Evolutionary conservation across 2,329 filamentous ascomycete genomes (phyloP), one percentile per base, ranked within the genome.

Genomic region (Hymenoscyphus fructigenus): DNA sequence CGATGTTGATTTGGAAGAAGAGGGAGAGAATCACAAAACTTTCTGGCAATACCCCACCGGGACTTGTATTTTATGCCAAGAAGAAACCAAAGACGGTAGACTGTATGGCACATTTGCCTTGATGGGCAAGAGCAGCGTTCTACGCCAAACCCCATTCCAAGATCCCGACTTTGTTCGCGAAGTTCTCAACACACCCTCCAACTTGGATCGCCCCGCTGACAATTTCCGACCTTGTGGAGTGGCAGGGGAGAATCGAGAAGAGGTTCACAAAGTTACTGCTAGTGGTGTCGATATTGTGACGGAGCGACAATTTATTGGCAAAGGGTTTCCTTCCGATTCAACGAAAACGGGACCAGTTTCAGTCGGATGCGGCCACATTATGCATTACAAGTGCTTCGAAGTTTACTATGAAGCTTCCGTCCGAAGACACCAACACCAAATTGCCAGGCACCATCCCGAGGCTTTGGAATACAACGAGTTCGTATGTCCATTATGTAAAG

Each of bases 381-480:
- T 99, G 95, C 95, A 99, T 77, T 98, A 91, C 76, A 88, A 86
- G 70, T 99, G 95, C 78, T 99, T 99, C 75, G 93, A 97, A 73
- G 86, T 91, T 50, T 99, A 98, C 74, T 90, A 92, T 69, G 87
- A 91, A 57, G 92, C 94, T 3, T 96, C 92, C 0, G 84, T 89
- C 61, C 85, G 93, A 66, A 87, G 95, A 47, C 96, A 99, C 75
- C 86, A 86, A 23, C 92, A 95, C 72, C 95, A 99, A 76, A 97
- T 99, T 76, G 93, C 95, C 7, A 86, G 95, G 15, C 92, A 97
- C 72, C 95, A 98, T 72, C 95, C 95, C 0, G 96, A 99, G 76
- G 85, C 89, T 63, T 84, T 92, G 1, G 82, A 85, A 23, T 82
- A 86, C 55, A 91, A 96, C 68, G 95, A 99, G 73, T 99, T 99